Percentiles rank a stretch among this genome's conserved stretches.
These are phyloP conservation scores for Tetrastigma voinierianum DNA, from an alignment of 164 flowering plant species.

Conservation along the genomic window DNA sequence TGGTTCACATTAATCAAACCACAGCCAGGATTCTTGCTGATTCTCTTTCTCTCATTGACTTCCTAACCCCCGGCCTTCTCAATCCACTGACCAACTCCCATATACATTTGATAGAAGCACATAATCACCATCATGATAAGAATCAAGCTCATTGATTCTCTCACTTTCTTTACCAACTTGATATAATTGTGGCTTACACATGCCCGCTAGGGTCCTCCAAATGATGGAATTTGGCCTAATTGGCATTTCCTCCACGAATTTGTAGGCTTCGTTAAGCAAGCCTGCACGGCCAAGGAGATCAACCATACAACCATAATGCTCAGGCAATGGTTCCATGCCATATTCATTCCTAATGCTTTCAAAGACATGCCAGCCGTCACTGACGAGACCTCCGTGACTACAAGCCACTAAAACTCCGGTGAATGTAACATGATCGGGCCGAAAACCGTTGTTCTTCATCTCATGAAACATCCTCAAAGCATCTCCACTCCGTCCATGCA, in stretches of 20 bases:
- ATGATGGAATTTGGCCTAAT: constrained; percentile 33
- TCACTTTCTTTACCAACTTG: constrained; percentile 34
- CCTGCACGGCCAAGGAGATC: constrained; percentile 58
- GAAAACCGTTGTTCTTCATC: constrained; percentile 32
- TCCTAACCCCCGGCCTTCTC: constrained; percentile 39
- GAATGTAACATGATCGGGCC: constrained; percentile 35
- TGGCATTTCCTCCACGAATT: constrained; percentile 41
- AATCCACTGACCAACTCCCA: constrained; percentile 35
- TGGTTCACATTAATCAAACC: constrained; percentile 36
- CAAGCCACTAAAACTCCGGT: constrained; percentile 44
- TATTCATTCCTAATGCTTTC: constrained; percentile 34
- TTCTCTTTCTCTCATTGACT: constrained; percentile 40
- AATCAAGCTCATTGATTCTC: constrained; percentile 34
- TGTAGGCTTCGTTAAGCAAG: constrained; percentile 34
- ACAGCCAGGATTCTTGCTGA: constrained; percentile 41
- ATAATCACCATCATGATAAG: constrained; percentile 51
- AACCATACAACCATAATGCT: constrained; percentile 54
- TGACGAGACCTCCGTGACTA: constrained; percentile 49
- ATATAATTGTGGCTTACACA: constrained; percentile 38
- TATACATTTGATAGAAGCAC: constrained; percentile 54
- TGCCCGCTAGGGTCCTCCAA: constrained; percentile 56
- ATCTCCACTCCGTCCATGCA: constrained; percentile 39
- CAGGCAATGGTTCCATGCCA: constrained; percentile 27
- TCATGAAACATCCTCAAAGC: constrained; percentile 29
- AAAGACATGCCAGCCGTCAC: constrained; percentile 43